Conservation (phyloP, 2,329 filamentous ascomycete species). For the Aspergillus sp. region DNA sequence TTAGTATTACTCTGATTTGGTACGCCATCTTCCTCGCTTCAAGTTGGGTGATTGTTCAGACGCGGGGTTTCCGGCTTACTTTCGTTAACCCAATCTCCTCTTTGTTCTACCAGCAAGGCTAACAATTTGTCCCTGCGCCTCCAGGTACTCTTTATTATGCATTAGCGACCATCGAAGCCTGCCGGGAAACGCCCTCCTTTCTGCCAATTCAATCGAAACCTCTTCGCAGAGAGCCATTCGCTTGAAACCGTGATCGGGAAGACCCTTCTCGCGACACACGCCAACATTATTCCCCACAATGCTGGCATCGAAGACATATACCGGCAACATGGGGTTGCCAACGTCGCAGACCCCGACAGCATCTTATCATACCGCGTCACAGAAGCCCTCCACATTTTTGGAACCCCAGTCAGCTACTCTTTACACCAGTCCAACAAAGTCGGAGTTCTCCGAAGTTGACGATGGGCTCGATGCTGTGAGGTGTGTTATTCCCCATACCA, state of each 20-base stretch:
- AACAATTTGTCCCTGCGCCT: not conserved
- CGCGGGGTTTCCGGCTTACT: not conserved
- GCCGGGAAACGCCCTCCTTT: not conserved
- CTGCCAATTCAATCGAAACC: not conserved
- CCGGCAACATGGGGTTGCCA: slow-evolving; percentile 30
- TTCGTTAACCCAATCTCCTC: not conserved
- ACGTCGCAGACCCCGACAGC: slow-evolving; percentile 36
- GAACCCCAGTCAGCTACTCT: slow-evolving; percentile 35
- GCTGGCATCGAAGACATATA: slow-evolving; percentile 45
- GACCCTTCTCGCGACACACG: not conserved
- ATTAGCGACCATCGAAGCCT: slow-evolving; percentile 6
- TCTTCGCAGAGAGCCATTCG: not conserved
- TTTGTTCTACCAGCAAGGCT: slow-evolving; percentile 2
- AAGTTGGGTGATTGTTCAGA: not conserved
- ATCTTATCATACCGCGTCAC: slow-evolving; percentile 30
- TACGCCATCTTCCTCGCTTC: not conserved
- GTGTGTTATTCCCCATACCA: slow-evolving; percentile 43
- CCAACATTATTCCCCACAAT: slow-evolving; percentile 23
- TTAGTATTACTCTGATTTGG: not conserved
- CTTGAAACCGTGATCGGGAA: not conserved
- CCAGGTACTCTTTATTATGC: slow-evolving; percentile 11
- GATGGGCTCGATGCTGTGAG: slow-evolving; percentile 74
- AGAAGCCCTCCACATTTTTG: slow-evolving; percentile 29
- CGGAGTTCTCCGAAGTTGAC: slow-evolving; percentile 78
- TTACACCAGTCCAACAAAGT: slow-evolving; percentile 84